These are phyloP conservation scores for Drechslerella coelobrocha DNA, from an alignment of 2,329 filamentous ascomycete species.

Conservation along the genomic window DNA sequence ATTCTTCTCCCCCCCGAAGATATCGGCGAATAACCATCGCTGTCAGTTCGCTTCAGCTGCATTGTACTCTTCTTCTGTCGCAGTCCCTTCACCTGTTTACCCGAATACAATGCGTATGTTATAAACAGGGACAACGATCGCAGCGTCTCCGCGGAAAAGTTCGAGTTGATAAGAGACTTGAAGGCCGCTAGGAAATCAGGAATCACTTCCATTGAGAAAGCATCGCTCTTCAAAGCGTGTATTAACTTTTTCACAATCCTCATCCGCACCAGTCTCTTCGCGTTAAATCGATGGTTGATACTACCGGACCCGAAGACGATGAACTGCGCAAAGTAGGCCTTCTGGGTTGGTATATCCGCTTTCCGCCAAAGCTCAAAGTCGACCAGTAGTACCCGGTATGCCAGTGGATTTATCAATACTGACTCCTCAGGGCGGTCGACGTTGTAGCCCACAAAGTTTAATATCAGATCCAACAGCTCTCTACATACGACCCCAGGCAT, in stretches of 20 bases:
- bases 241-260: slow-evolving; percentile 87
- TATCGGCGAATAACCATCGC: slow-evolving; percentile 55
- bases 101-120: slow-evolving; percentile 84
- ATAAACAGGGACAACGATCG: slow-evolving; percentile 88
- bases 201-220: slow-evolving; percentile 74
- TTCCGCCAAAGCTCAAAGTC: slow-evolving; percentile 93
- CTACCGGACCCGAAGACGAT: slow-evolving; percentile 85
- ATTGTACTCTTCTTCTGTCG: slow-evolving; percentile 61
- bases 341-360: slow-evolving; percentile 76
- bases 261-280: slow-evolving; percentile 84
- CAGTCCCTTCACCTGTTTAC: slow-evolving; percentile 59
- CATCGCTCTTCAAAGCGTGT: slow-evolving; percentile 86
- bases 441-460: slow-evolving; percentile 89
- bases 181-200: slow-evolving; percentile 80
- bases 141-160: slow-evolving; percentile 82
- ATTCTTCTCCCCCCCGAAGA: slow-evolving; percentile 30
- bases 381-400: slow-evolving; percentile 88
- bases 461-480: slow-evolving; percentile 75
- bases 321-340: slow-evolving; percentile 92
- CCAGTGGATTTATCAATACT: slow-evolving; percentile 92
- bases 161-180: slow-evolving; percentile 77
- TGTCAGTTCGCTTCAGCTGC: slow-evolving; percentile 54
- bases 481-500: slow-evolving; percentile 62
- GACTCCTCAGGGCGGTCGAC: slow-evolving; percentile 80
- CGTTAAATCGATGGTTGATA: slow-evolving; percentile 91